These are phyloP conservation scores for Volvox reticuliferus DNA, from an alignment of 139 green algal genomes.

Conservation along the genomic window DNA sequence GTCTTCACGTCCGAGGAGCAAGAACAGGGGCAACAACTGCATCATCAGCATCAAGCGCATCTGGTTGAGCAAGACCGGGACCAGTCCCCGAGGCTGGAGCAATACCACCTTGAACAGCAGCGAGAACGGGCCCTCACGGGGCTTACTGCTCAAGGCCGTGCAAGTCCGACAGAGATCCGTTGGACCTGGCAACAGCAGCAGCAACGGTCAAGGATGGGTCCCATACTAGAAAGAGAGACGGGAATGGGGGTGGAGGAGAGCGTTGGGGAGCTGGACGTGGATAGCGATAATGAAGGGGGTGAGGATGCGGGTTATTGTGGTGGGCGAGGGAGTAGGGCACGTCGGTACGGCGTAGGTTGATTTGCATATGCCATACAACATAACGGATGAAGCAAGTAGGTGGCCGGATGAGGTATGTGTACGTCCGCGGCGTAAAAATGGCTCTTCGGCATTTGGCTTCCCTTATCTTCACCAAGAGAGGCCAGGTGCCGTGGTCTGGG, in stretches of 20 bases:
- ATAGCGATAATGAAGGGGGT: neutral
- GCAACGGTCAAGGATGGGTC: neutral
- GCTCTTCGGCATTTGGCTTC: too few species aligned
- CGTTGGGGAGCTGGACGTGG: neutral
- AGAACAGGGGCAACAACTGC: neutral
- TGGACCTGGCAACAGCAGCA: neutral
- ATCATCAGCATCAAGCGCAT: neutral
- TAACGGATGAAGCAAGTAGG: too few species aligned
- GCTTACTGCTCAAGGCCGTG: too few species aligned
- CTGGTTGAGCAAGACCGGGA: neutral
- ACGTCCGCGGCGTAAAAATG: too few species aligned
- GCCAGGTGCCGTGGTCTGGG: too few species aligned
- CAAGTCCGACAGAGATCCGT: neutral
- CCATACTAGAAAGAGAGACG: too few species aligned
- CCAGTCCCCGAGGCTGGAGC: neutral
- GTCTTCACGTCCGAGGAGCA: neutral
- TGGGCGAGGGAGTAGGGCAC: neutral
- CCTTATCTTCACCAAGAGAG: too few species aligned
- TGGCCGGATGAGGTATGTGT: too few species aligned
- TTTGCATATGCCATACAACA: neutral
- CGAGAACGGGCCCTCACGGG: too few species aligned
- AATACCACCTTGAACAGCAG: neutral
- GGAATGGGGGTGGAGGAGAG: neutral
- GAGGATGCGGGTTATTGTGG: neutral
- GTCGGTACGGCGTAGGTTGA: constrained; percentile 4